Base-by-base conservation (phyloP, 2,329 filamentous ascomycete species). In the Pyricularia sp. region DNA sequence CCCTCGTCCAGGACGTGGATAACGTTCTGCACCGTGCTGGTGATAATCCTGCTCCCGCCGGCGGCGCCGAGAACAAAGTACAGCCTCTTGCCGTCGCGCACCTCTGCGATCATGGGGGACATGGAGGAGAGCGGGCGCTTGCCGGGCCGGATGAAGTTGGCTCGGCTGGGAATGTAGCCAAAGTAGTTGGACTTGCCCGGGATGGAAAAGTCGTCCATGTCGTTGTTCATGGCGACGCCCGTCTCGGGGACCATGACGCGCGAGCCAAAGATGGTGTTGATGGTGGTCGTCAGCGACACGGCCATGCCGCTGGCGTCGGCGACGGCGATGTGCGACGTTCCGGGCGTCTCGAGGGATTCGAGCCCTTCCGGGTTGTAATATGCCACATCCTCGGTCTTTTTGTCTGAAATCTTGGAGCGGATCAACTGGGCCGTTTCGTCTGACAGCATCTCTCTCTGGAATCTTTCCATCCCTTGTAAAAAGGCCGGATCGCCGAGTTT, bases 41-140 rank as follows among this genome's bases (percentile, higher is more conserved):
- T 94, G 76, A 94, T 92, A 80, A 97, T 97, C 31, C 92, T 86
- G 25, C 88, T 92, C 3, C 93, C 93, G 36, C 93, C 93, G 0
- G 93, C 92, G 0, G 92, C 90, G 59, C 92, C 92, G 9, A 92
- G 85, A 68, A 88, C 81, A 69, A 91, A 86, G 75, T 89, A 90
- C 1, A 96, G 83, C 0, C 81, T 84, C 23, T 87, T 85, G 73
- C 90, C 85, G 12, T 20, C 85, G 2, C 85, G 80, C 23, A 71
- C 69, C 69, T 75, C 73, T 63, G 72, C 70, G 68, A 74, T 72
- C 17, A 88, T 84, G 0, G 92, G 91, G 0, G 89, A 86, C 71
- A 94, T 94, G 66, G 89, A 92, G 0, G 90, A 93, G 4, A 96
- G 81, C 0, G 93, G 92, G 0, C 93, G 85, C 79, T 96, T 96